Percentiles rank a stretch among this genome's conserved stretches.
Conservation (phyloP, 768 basidiomycete species). For the Amanita muscaria region DNA sequence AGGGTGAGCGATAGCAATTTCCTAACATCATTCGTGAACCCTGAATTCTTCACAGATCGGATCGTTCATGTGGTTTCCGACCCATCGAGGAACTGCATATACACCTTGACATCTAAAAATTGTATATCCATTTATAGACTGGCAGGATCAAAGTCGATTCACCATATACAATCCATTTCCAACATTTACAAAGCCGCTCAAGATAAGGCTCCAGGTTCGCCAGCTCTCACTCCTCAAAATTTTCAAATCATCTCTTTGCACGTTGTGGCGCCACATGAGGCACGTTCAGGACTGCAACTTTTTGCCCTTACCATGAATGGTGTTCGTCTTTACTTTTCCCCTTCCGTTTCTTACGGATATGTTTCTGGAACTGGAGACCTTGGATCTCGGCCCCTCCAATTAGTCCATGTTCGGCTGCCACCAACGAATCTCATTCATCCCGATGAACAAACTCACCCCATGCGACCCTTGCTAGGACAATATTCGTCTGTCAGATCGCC, state of each 20-base stretch:
- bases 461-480: constrained; percentile 35
- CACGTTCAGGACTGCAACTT: constrained; percentile 63
- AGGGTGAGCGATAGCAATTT: constrained; percentile 43
- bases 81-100: constrained; percentile 59
- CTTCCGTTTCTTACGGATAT: constrained; percentile 42
- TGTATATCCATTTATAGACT: constrained; percentile 62
- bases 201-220: constrained; percentile 74
- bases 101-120: constrained; percentile 61
- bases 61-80: constrained; percentile 65
- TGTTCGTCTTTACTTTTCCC: constrained; percentile 76
- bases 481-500: constrained; percentile 31
- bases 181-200: constrained; percentile 69
- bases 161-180: constrained; percentile 66
- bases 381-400: constrained; percentile 42
- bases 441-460: constrained; percentile 51
- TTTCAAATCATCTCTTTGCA: constrained; percentile 70
- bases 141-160: constrained; percentile 53
- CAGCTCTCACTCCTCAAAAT: constrained; percentile 56
- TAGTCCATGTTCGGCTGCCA: constrained; percentile 74
- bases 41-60: constrained; percentile 42
- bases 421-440: constrained; percentile 71
- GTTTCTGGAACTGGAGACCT: constrained; percentile 17
- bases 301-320: constrained; percentile 78
- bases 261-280: constrained; percentile 56
- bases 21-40: not conserved